A percentile compares a stretch with the other conserved stretches of the same genome.
phyloP scores from a whole-genome alignment of 257 asterid genomes.

The Nicotiana sylvestris region DNA sequence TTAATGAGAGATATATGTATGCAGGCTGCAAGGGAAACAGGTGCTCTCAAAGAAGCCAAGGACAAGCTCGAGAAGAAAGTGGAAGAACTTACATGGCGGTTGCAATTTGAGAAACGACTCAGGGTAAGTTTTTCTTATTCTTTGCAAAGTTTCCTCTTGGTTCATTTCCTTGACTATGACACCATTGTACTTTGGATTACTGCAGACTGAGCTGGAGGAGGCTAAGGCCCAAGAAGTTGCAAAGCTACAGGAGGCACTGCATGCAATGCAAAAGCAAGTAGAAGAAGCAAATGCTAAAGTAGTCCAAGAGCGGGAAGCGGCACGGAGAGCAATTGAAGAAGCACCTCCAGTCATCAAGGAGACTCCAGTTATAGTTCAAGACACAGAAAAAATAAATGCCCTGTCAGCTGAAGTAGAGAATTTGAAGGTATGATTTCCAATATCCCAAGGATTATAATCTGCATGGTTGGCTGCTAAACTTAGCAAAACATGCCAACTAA shows the following conservation, averaged over 20 bases:
- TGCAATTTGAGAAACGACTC: conserved; percentile 91
- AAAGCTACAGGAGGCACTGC: conserved; percentile 81
- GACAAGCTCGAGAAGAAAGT: conserved; percentile 98
- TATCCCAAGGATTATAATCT: neutral
- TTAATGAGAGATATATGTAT: conserved; percentile 2
- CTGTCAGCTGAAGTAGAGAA: conserved; percentile 71
- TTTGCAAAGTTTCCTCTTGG: neutral
- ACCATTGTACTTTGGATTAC: conserved; percentile 26
- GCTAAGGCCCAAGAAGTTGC: conserved; percentile 83
- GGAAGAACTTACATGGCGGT: conserved; percentile 97
- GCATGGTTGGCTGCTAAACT: neutral
- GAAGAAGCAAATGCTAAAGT: conserved; percentile 91
- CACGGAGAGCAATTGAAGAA: conserved; percentile 89
- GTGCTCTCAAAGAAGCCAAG: conserved; percentile 94
- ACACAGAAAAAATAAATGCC: conserved; percentile 78
- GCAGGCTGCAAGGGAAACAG: conserved; percentile 96
- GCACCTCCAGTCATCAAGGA: conserved; percentile 98
- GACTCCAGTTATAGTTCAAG: conserved; percentile 90
- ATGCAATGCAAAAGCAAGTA: conserved; percentile 65
- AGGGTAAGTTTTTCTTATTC: conserved; percentile 49
- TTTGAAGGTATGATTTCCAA: conserved; percentile 55
- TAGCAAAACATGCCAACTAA: neutral
- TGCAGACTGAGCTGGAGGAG: conserved; percentile 93
- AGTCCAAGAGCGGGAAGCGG: conserved; percentile 81
- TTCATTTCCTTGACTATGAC: conserved; percentile 12